These are phyloP conservation scores for Apiospora pterosperma DNA, from an alignment of 2,329 filamentous ascomycete genomes.

Conservation along the genomic window DNA sequence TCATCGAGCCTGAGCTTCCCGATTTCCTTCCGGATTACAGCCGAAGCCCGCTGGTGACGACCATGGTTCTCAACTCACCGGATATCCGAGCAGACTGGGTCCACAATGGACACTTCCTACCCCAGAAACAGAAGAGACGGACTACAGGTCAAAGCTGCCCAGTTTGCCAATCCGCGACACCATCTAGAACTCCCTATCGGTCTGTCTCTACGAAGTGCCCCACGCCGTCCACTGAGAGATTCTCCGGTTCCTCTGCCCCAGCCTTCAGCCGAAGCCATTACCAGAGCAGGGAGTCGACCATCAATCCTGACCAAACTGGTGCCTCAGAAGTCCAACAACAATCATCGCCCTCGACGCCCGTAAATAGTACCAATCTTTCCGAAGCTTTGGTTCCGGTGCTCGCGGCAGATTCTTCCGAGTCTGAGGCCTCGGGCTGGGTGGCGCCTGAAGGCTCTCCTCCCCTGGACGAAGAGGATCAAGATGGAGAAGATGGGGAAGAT, in stretches of 20 bases:
- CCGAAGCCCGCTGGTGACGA: background rate
- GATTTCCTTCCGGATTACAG: background rate
- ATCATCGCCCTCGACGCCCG: background rate
- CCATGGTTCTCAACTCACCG: background rate
- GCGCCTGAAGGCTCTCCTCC: background rate
- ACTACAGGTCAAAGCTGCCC: background rate
- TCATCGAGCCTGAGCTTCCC: background rate
- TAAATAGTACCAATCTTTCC: background rate
- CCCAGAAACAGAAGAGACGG: background rate
- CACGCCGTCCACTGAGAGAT: background rate
- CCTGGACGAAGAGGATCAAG: background rate
- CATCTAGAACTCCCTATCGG: no score
- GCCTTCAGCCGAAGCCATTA: background rate
- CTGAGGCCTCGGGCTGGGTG: no score
- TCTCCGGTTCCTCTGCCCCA: background rate
- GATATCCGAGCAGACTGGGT: background rate
- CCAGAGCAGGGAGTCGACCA: background rate
- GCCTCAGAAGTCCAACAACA: background rate
- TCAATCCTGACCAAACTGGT: background rate
- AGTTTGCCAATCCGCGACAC: background rate
- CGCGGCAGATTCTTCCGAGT: no score
- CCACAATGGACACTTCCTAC: background rate
- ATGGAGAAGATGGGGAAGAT: background rate
- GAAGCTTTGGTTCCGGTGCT: background rate
- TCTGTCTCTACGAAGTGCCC: background rate